These are phyloP conservation scores for Leccinum pallidistipes DNA, from an alignment of 1,284 basidiomycete species.

Conservation along the genomic window DNA sequence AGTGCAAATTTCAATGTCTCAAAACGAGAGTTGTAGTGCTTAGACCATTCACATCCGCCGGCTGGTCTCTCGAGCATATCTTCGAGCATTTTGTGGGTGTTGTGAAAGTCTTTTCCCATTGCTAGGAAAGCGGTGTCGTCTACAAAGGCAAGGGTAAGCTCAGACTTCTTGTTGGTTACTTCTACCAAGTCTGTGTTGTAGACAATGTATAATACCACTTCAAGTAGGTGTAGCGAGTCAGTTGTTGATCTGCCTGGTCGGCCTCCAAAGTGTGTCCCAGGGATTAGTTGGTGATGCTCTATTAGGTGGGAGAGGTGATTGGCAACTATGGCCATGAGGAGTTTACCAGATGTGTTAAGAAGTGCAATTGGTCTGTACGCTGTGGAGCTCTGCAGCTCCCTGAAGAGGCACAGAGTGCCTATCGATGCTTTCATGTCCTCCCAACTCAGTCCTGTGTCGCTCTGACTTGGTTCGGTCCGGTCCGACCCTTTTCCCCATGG, in stretches of 20 bases:
- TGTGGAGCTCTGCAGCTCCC: not conserved
- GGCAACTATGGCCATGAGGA: not conserved
- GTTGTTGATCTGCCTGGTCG: conserved; percentile 26
- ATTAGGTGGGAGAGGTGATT: not conserved
- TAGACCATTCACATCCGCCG: not conserved
- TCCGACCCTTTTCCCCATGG: too few relatives aligned
- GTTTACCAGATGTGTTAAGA: not conserved
- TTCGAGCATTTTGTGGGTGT: not conserved
- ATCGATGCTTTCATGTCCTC: not conserved
- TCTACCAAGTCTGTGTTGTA: conserved; percentile 31
- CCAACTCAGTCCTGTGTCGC: too few relatives aligned
- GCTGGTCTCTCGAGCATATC: not conserved
- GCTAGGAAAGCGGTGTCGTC: conserved; percentile 7
- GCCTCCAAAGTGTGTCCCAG: conserved; percentile 27
- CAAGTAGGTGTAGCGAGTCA: conserved; percentile 27
- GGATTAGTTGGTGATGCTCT: not conserved
- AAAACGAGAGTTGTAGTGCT: conserved; percentile 10
- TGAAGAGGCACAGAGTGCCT: too few relatives aligned
- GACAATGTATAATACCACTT: conserved; percentile 29
- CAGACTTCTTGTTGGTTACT: conserved; percentile 2
- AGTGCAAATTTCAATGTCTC: conserved; percentile 14
- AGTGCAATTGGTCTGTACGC: not conserved
- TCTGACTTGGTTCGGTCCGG: too few relatives aligned
- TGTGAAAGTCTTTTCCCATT: not conserved
- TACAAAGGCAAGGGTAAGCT: conserved; percentile 3